phyloP scores from a whole-genome alignment of 495 filamentous ascomycete species.

The Trichocladium uniseriatum region DNA sequence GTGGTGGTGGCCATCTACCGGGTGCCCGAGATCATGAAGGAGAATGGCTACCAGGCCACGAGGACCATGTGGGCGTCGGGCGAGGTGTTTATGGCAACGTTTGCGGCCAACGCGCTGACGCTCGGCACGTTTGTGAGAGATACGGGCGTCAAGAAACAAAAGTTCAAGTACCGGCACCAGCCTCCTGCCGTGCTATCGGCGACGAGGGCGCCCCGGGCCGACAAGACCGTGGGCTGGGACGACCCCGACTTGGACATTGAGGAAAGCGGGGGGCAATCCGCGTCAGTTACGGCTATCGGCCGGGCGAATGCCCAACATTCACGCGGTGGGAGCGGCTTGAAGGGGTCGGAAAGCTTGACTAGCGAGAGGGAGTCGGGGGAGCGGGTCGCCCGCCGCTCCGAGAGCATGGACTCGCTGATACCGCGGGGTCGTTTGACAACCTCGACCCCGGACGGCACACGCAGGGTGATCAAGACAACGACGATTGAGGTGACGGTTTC shows the following conservation, averaged over 20 bases:
- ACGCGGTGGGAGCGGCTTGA: not conserved
- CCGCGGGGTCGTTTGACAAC: not conserved
- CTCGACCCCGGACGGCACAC: not conserved
- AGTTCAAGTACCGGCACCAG: constrained; percentile 47
- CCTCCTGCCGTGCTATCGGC: constrained; percentile 15
- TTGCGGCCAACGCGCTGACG: constrained; percentile 65
- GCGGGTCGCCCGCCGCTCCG: constrained; percentile 1
- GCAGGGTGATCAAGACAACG: constrained; percentile 23
- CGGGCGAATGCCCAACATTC: not conserved
- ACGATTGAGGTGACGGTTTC: constrained; percentile 22
- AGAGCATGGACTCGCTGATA: constrained; percentile 22
- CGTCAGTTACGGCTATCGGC: too few relatives aligned
- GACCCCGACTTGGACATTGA: not conserved
- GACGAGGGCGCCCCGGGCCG: not conserved
- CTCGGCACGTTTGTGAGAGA: constrained; percentile 75
- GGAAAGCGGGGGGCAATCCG: not conserved
- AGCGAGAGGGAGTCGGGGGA: not conserved
- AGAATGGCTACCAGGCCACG: constrained; percentile 57
- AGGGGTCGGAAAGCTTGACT: not conserved
- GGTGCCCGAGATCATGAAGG: constrained; percentile 56
- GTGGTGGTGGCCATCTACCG: constrained; percentile 65
- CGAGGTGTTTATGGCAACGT: constrained; percentile 64
- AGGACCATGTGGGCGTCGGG: constrained; percentile 67
- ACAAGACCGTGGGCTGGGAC: constrained; percentile 6
- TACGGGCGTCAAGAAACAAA: constrained; percentile 63